Base-by-base conservation (phyloP, 768 basidiomycete genomes). In the Pleurotus giganteus region DNA sequence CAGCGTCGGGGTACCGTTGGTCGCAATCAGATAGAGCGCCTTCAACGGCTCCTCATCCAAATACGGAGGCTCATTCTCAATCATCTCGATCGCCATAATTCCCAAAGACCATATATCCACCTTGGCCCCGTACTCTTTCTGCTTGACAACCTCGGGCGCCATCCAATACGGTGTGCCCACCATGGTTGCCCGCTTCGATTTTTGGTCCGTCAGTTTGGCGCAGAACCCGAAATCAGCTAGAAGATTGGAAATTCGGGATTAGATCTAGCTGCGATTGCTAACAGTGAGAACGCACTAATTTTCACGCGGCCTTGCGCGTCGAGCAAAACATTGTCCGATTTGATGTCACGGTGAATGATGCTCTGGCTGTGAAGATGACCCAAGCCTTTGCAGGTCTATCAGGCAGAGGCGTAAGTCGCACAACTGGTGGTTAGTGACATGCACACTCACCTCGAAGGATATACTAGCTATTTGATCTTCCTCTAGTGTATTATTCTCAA, bases 51-150 rank as follows among this genome's bases (percentile, higher is more conserved):
- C 94, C 66, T 98, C 94, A 60, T 96, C 93, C 36, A 98, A 77
- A 68, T 97, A 96, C 4, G 94, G 94, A 2, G 94, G 94, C 70
- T 97, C 94, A 64, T 93, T 94, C 70, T 98, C 94, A 59, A 98
- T 95, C 95, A 98, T 98, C 78, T 98, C 93, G 57, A 98, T 98
- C 4, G 94, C 94, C 94, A 97, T 95, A 72, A 98, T 97, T 4
- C 94, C 94, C 7, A 97, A 81, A 11, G 91, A 94, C 94, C 94
- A 97, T 47, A 97, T 93, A 63, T 96, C 94, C 19, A 96, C 94
- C 70, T 96, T 96, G 23, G 93, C 91, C 43, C 94, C 94, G 65
- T 97, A 97, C 70, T 94, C 93, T 71, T 96, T 95, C 69, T 94
- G 91, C 73, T 94, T 95, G 63, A 97, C 94, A 50, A 97, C 93